Conservation (phyloP, 2,329 filamentous ascomycete species). For the Pestalotiopsis sp. region DNA sequence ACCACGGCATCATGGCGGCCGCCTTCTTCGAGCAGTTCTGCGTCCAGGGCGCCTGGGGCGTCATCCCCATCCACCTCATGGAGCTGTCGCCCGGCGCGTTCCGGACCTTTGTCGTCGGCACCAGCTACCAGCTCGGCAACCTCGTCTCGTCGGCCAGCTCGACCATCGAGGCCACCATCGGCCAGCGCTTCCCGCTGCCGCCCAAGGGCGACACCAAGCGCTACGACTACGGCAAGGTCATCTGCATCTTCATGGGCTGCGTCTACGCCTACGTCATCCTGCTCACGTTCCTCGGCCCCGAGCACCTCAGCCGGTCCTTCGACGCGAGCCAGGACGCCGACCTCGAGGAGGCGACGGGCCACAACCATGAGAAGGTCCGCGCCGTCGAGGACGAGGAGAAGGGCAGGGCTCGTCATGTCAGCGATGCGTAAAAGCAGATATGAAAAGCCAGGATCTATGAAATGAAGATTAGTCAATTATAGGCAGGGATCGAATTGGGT, state of each 20-base stretch:
- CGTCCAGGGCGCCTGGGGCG: conserved; percentile 76
- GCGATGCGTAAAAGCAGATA: background rate
- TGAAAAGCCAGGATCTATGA: background rate
- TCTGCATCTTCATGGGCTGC: conserved; percentile 89
- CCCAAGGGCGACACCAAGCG: conserved; percentile 51
- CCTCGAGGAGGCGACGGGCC: conserved; percentile 44
- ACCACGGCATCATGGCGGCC: conserved; percentile 69
- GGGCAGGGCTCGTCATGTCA: conserved; percentile 20
- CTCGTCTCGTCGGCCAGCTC: conserved; percentile 70
- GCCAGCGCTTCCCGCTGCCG: conserved; percentile 73
- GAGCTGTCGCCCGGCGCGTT: conserved; percentile 74
- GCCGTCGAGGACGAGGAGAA: conserved; percentile 32
- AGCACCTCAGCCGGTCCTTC: conserved; percentile 54
- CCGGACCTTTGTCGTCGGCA: conserved; percentile 75
- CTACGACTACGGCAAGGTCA: conserved; percentile 80
- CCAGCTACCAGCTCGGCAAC: conserved; percentile 78
- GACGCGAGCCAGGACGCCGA: conserved; percentile 53
- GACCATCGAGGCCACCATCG: conserved; percentile 77
- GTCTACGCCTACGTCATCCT: conserved; percentile 69
- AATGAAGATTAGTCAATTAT: background rate
- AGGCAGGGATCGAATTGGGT: background rate
- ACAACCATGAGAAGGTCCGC: conserved; percentile 16
- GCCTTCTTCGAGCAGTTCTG: conserved; percentile 86
- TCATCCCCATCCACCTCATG: conserved; percentile 79
- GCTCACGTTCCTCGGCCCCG: conserved; percentile 65